Conservation (phyloP, 2,329 filamentous ascomycete genomes). For the Sporothrix humicola region DNA sequence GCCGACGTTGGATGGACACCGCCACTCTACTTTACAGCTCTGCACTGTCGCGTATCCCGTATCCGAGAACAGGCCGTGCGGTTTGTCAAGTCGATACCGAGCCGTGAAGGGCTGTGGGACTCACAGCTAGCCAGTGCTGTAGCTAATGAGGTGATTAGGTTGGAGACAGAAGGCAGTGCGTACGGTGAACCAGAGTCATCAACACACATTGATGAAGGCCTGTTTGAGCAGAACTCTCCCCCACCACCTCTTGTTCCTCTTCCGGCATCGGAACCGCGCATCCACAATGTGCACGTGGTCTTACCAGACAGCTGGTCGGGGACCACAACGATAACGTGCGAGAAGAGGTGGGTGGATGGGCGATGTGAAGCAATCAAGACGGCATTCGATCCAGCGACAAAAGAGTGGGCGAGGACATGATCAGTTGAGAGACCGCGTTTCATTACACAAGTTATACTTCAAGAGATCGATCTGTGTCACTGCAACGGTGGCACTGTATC, state of each 20-base stretch:
- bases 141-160: not conserved
- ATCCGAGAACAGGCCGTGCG: not conserved
- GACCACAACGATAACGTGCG: not conserved
- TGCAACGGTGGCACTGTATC: not conserved
- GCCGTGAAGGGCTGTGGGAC: conserved; percentile 23
- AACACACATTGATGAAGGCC: not conserved
- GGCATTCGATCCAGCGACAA: conserved; percentile 1
- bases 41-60: not conserved
- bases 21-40: conserved; percentile 22
- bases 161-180: not conserved
- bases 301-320: conserved; percentile 18
- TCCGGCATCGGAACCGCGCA: not conserved
- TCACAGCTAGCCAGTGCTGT: conserved; percentile 4
- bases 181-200: not conserved
- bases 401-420: not conserved
- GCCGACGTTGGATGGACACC: conserved; percentile 21
- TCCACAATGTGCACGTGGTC: conserved; percentile 14
- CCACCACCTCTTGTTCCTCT: not conserved
- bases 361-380: not conserved
- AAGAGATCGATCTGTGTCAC: not conserved
- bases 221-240: not conserved
- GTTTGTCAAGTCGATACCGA: conserved; percentile 17
- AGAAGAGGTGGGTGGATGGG: not conserved
- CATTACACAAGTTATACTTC: not conserved
- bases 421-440: not conserved